Base-by-base conservation (phyloP, 768 basidiomycete species). In the Tubosaeta sp. region DNA sequence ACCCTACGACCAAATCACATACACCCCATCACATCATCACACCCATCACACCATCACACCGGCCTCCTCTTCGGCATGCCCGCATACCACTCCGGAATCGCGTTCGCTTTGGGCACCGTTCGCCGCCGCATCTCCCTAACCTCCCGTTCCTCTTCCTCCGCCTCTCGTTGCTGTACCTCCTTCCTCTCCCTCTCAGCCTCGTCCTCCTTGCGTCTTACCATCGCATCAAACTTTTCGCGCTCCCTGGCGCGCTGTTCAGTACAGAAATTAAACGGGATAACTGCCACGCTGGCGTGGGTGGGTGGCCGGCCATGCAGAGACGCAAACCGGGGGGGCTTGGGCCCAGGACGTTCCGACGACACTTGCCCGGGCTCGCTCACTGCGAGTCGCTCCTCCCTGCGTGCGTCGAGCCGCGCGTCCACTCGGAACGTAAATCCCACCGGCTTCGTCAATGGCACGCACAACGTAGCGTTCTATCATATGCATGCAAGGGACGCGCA, bases 41-140 rank as follows among this genome's bases (percentile, higher is more conserved):
- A n/a, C 17, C 11, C 16, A 11, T 62, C 59, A 53, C 53, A 55
- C 49, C 50, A 37, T 50, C 53, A 55, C 46, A 2, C 69, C 66
- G 26, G 26, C 61, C 65, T 68, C 69, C 73, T 80, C 77, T 77
- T 87, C 59, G 85, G 85, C 65, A 78, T 81, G 39, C 78, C 77
- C 58, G 78, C 82, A 60, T 90, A 90, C 88, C 88, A 90, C 57
- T 82, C 84, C 11, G 88, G 88, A 25, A 90, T 76, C 59, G 80
- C 80, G 64, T 88, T 76, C 43, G 88, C 88, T 66, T 74, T 81
- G 22, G 85, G 84, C 43, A 90, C 71, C 16, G 84, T 77, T 57
- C 73, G 76, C 72, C 75, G 79, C 64, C 88, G 71, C 61, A 86
- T 54, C 71, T 83, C 85, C 63, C 65, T 75, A 53, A 86, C 65